Conservation (phyloP, 139 green algal species). For the Micractinium sp. region DNA sequence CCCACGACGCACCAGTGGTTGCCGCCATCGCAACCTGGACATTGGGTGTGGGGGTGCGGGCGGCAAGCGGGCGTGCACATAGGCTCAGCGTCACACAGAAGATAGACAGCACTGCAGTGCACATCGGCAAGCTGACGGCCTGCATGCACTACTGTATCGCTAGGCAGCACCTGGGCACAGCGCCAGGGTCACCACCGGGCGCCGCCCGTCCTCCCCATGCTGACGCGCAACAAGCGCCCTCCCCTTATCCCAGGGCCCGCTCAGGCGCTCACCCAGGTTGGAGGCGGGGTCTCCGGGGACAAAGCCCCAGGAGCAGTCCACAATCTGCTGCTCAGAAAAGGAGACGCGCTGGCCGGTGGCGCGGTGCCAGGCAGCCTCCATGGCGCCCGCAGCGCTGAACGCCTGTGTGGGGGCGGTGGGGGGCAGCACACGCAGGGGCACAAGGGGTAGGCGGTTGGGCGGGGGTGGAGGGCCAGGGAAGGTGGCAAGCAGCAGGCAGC, state of each 20-base stretch:
- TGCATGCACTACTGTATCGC: too few relatives aligned
- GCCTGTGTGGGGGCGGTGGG: background rate
- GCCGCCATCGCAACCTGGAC: conserved; percentile 56
- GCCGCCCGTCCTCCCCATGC: too few relatives aligned
- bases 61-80: background rate
- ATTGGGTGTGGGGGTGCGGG: background rate
- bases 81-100: too few relatives aligned
- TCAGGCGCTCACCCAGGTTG: conserved; percentile 1
- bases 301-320: conserved; percentile 73
- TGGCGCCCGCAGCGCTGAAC: conserved; percentile 61
- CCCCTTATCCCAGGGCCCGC: too few relatives aligned
- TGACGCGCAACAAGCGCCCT: too few relatives aligned
- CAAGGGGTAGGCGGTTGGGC: too few relatives aligned
- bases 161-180: too few relatives aligned
- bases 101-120: background rate
- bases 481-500: background rate
- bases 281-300: conserved; percentile 39
- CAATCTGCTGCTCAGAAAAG: conserved; percentile 80
- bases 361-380: conserved; percentile 73
- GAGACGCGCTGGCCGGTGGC: conserved; percentile 59
- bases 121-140: too few relatives aligned
- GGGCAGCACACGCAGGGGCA: background rate
- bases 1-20: conserved; percentile 14
- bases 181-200: too few relatives aligned
- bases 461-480: background rate